These are phyloP conservation scores for Tothia fuscella DNA, from an alignment of 2,329 filamentous ascomycete genomes.

Conservation along the genomic window DNA sequence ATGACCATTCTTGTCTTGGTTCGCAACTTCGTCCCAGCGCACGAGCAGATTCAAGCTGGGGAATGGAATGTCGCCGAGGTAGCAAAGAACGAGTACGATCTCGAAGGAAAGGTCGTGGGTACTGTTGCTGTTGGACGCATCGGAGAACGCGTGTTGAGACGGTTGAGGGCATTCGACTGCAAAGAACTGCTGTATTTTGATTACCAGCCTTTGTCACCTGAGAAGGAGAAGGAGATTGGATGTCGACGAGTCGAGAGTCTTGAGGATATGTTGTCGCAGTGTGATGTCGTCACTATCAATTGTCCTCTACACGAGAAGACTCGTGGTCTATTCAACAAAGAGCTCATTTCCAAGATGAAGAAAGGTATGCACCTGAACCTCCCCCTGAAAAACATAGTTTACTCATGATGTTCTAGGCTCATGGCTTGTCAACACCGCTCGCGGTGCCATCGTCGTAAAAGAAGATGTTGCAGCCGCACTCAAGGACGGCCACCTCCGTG, in stretches of 20 bases:
- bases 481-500: conserved; percentile 79
- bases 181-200: conserved; percentile 99
- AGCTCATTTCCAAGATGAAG: conserved; percentile 98
- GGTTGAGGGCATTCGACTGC: conserved; percentile 96
- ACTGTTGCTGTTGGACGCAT: conserved; percentile 97
- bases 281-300: conserved; percentile 95
- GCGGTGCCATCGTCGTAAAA: conserved; percentile 98
- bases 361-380: conserved; percentile 47
- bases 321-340: conserved; percentile 93
- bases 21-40: conserved; percentile 96
- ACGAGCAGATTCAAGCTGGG: conserved; percentile 79
- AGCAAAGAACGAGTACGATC: conserved; percentile 96
- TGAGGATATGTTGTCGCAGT: conserved; percentile 89
- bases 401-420: conserved; percentile 43
- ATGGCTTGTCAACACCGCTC: conserved; percentile 97
- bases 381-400: conserved; percentile 3
- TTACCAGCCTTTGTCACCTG: conserved; percentile 83
- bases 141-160: conserved; percentile 90
- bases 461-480: conserved; percentile 94
- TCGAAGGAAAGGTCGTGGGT: conserved; percentile 94
- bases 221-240: conserved; percentile 91
- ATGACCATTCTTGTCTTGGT: conserved; percentile 97
- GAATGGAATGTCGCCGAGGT: conserved; percentile 94
- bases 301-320: conserved; percentile 99
- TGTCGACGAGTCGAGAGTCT: conserved; percentile 77